Evolutionary conservation across 305 asterid species (phyloP), one percentile per base, ranked within the genome.

Genomic region (Rubia tinctorum): DNA sequence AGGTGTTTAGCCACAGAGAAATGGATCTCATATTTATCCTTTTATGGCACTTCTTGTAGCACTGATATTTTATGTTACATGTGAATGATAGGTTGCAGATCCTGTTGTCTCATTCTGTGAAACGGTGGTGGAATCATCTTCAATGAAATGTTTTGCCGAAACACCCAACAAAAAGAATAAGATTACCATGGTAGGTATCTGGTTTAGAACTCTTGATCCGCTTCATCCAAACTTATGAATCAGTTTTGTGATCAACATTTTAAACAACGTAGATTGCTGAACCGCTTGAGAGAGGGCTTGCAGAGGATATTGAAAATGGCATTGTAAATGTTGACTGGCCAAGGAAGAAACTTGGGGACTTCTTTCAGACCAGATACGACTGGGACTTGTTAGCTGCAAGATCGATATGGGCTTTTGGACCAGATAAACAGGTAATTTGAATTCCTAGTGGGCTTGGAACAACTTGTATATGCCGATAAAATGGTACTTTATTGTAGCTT

Each of bases 331-430:
- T 95, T 75, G 98, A 95, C 77, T 92, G 96, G 96, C 96, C 98
- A 53, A 74, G 90, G 72, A 95, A 89, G 83, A 89, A 86, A 85
- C 89, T 95, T 58, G 98, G 96, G 49, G 97, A 90, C 81, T 95
- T 92, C 79, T 95, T 95, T 74, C 98, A 95, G 84, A 84, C 95
- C 13, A 92, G 86, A 78, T 95, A 95, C 81, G 99, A 95, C 71
- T 95, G 99, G 99, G 99, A 95, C 85, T 86, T 95, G 82, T 95
- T 92, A 71, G 98, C 99, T 77, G 98, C 98, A 7, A 82, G 98
- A 45, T 95, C 99, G 74, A 92, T 95, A 76, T 95, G 99, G 99
- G 99, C 98, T 74, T 95, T 95, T 85, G 99, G 99, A 73, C 99
- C 98, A 40, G 97, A 91, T 83, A 95, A 85, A 87, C 98, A 92